Evolutionary conservation across 371 early-diverging fungal genomes (phyloP), one percentile per base, ranked within the genome.

Genomic region (Basidiobolus meristosporus): DNA sequence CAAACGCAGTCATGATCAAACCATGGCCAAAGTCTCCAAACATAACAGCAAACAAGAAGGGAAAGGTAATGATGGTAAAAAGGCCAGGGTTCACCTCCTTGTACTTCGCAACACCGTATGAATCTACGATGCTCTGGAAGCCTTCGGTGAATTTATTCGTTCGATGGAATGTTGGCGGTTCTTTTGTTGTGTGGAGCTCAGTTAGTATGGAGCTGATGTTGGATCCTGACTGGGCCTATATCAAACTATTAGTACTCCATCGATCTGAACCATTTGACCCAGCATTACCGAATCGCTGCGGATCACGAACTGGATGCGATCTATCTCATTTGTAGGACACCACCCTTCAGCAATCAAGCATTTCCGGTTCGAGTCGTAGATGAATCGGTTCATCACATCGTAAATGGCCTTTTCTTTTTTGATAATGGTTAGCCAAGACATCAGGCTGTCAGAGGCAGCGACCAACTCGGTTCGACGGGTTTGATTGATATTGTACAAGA

Each of bases 21-120:
- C 98, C 99, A 53, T 99, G 99, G 20, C 98, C 98, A 35, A 98
- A 71, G 65, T 99, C 99, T 43, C 99, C 99, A 77, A 99, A 99
- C 99, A 99, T 99, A 43, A 96, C 80, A 30, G 98, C 98, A 65
- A 99, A 99, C 40, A 99, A 54, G 62, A 98, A 98, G 15, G 99
- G 99, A 73, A 99, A 99, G 0, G 97, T 90, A 33, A 98, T 86
- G 18, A 90, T 59, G 0, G 95, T 91, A 53, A 98, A 99, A 29
- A 98, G 72, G 23, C 95, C 98, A 28, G 99, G 99, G 59, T 99
- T 99, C 50, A 98, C 95, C 65, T 99, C 99, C 43, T 88, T 75
- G 52, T 98, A 98, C 47, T 77, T 77, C n/a, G 99, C 95, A 47
- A 98, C 77, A 41, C 98, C 99, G 58, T 98, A 99, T 0, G 97